phyloP scores from a whole-genome alignment of 75 land plant species.

The Cryptomeria japonica region DNA sequence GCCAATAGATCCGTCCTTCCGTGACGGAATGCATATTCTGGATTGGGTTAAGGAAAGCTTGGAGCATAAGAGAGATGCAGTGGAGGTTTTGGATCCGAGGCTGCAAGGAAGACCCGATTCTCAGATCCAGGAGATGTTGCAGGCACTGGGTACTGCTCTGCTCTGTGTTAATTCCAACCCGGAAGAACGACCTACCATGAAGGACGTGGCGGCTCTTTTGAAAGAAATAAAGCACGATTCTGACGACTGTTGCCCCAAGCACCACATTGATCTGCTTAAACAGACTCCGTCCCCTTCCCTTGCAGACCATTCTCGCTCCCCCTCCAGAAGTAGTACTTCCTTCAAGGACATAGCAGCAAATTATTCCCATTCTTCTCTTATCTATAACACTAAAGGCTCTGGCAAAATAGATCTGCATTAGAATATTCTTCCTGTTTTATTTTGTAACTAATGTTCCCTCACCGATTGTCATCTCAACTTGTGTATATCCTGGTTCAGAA shows the following conservation, averaged over 20 bases:
- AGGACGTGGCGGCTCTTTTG: constrained; percentile 83
- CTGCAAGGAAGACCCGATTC: constrained; percentile 76
- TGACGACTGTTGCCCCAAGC: neutral
- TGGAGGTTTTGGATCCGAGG: constrained; percentile 66
- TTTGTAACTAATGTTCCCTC: neutral
- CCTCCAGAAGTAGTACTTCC: neutral
- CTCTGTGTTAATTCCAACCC: constrained; percentile 66
- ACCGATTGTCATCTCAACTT: neutral
- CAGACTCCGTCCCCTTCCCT: neutral
- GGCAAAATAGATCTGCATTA: neutral
- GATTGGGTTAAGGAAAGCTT: constrained; percentile 70
- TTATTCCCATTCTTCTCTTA: neutral
- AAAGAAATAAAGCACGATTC: constrained; percentile 62
- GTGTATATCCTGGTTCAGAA: neutral
- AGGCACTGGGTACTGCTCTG: constrained; percentile 70
- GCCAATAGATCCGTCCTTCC: constrained; percentile 60
- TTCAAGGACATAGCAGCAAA: neutral
- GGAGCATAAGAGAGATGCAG: constrained; percentile 45
- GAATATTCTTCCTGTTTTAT: neutral
- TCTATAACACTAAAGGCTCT: neutral
- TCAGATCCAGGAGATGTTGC: constrained; percentile 84
- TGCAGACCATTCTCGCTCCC: neutral
- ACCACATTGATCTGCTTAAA: neutral
- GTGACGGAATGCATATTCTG: constrained; percentile 63
- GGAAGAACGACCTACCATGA: constrained; percentile 85